phyloP scores from a whole-genome alignment of 2,329 filamentous ascomycete species.

The Cercospora zeina region DNA sequence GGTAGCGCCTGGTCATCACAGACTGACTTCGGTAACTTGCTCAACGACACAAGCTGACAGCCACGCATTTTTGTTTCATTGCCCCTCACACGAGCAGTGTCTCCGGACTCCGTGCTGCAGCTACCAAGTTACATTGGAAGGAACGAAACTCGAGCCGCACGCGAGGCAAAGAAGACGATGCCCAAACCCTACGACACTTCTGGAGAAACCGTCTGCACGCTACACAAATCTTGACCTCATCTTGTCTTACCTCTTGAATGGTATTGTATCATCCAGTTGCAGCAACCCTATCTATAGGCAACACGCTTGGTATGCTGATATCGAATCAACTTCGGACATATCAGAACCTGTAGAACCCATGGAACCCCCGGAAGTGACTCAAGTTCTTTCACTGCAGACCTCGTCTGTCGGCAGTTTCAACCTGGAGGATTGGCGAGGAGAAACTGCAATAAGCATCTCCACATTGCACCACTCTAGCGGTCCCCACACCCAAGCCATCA shows the following conservation, averaged over 20 bases:
- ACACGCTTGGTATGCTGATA: not conserved
- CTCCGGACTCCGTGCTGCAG: not conserved
- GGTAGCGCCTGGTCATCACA: not conserved
- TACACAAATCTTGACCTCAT: not conserved
- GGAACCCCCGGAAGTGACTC: not conserved
- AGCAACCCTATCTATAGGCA: not conserved
- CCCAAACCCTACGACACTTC: not conserved
- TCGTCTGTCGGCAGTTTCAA: conserved; percentile 1
- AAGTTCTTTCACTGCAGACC: not conserved
- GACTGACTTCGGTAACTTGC: not conserved
- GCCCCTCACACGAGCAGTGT: not conserved
- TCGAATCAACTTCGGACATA: not conserved
- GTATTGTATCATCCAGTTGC: not conserved
- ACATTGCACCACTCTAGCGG: conserved; percentile 1
- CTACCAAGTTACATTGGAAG: not conserved
- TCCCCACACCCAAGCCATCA: not conserved
- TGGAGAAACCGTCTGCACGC: not conserved
- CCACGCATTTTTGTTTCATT: not conserved
- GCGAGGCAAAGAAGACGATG: not conserved
- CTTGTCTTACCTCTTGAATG: not conserved
- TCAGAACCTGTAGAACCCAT: not conserved
- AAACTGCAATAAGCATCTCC: not conserved
- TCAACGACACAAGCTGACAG: not conserved
- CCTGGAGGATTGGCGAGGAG: not conserved
- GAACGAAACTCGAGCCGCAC: not conserved